phyloP scores from a whole-genome alignment of 169 alveolate species.

The Cryptosporidium sp. region DNA sequence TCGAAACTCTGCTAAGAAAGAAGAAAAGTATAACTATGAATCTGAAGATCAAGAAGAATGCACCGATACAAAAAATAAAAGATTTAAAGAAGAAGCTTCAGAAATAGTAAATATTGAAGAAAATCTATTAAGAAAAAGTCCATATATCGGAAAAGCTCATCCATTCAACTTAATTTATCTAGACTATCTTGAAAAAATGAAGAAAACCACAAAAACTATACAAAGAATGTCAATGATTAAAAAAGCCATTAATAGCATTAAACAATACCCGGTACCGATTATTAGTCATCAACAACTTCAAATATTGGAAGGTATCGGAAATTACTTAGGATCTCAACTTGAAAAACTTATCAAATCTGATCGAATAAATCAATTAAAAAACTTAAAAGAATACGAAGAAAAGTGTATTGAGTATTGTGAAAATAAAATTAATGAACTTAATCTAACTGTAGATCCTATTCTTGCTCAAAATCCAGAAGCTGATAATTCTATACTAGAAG shows the following conservation, averaged over 20 bases:
- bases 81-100: background rate
- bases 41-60: background rate
- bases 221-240: slow-evolving; percentile 59
- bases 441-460: slow-evolving; percentile 18
- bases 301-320: slow-evolving; percentile 66
- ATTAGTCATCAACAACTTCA: slow-evolving; percentile 40
- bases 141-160: slow-evolving; percentile 23
- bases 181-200: slow-evolving; percentile 45
- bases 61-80: background rate
- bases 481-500: background rate
- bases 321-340: slow-evolving; percentile 46
- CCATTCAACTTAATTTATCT: slow-evolving; percentile 43
- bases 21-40: background rate
- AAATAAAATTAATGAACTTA: slow-evolving; percentile 33
- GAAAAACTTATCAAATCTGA: background rate
- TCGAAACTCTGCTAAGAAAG: background rate
- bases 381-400: slow-evolving; percentile 2
- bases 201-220: slow-evolving; percentile 41
- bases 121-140: slow-evolving; percentile 4
- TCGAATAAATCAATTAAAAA: background rate
- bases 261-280: slow-evolving; percentile 56
- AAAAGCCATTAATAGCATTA: slow-evolving; percentile 55
- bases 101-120: background rate
- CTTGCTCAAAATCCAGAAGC: slow-evolving; percentile 32
- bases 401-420: slow-evolving; percentile 23